Percentiles rank a stretch among this genome's conserved stretches.
These are phyloP conservation scores for Eucalyptus brandiana DNA, from an alignment of 345 rosid genomes.

Conservation along the genomic window DNA sequence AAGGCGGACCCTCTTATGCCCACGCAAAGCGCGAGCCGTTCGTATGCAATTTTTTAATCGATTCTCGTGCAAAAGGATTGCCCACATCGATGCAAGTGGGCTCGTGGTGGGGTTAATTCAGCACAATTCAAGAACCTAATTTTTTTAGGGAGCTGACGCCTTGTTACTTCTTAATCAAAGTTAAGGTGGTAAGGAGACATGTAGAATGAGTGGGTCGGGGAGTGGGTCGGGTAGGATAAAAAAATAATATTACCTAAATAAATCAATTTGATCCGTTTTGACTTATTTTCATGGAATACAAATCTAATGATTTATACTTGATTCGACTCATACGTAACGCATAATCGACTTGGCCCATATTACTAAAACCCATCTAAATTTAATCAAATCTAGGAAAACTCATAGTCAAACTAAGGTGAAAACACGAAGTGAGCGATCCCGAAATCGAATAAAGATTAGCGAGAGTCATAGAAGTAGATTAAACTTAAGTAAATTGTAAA, in stretches of 20 bases:
- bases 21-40: not conserved
- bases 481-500: not conserved
- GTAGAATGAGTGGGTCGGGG: not conserved
- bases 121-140: not conserved
- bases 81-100: not conserved
- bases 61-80: not conserved
- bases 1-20: not conserved
- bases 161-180: not conserved
- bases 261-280: too few species aligned
- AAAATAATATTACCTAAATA: too few species aligned
- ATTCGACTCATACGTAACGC: rapidly evolving
- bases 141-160: not conserved
- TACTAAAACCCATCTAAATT: too few species aligned
- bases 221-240: not conserved
- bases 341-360: too few species aligned
- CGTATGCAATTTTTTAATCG: not conserved
- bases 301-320: too few species aligned
- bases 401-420: not conserved
- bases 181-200: not conserved
- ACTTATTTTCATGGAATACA: too few species aligned
- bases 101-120: not conserved
- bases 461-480: too few species aligned
- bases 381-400: too few species aligned
- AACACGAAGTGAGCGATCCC: too few species aligned
- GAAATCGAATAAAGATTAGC: too few species aligned